Conservation (phyloP, 495 filamentous ascomycete genomes). For the Xylaria flabelliformis region DNA sequence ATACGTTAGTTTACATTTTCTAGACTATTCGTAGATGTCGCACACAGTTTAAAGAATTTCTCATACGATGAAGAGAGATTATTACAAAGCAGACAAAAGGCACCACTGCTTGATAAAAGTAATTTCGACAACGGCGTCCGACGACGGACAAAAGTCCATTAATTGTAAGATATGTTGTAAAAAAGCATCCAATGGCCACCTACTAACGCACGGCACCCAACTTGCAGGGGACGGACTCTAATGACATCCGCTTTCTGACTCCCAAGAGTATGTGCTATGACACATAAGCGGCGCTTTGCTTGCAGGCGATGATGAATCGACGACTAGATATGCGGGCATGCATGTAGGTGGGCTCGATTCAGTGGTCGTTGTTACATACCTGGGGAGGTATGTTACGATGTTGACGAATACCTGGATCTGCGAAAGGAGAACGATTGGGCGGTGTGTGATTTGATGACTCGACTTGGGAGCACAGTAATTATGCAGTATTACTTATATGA, state of each 20-base stretch:
- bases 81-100: constrained; percentile 7
- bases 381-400: background rate
- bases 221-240: constrained; percentile 11
- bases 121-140: constrained; percentile 2
- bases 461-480: background rate
- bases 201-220: background rate
- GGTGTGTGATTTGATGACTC: constrained; percentile 6
- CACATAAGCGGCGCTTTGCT: constrained; percentile 4
- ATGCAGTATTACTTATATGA: background rate
- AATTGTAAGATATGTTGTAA: background rate
- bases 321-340: background rate
- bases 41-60: background rate
- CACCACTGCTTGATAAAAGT: background rate
- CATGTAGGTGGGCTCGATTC: background rate
- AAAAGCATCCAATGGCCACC: background rate
- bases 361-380: background rate
- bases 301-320: constrained; percentile 19
- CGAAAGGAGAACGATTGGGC: background rate
- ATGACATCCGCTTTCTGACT: background rate
- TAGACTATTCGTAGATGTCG: background rate
- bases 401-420: background rate
- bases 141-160: background rate
- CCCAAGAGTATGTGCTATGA: background rate
- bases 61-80: background rate
- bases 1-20: background rate